Base-by-base conservation (phyloP, 441 rosid species). In the Geranium incanum region DNA sequence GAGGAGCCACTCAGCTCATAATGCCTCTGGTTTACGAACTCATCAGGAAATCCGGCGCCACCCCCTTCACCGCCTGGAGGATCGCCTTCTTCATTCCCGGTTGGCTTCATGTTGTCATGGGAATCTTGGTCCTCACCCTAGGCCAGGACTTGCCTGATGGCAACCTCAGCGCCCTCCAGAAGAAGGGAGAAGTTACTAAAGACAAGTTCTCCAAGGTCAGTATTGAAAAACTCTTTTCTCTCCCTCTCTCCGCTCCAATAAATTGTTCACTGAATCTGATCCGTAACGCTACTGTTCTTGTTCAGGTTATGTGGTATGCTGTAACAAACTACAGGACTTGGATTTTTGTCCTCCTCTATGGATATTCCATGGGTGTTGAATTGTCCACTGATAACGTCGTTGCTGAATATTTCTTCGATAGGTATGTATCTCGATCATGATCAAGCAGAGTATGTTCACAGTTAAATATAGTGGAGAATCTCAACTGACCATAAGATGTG, bases 61-160 rank as follows among this genome's bases (percentile, higher is more conserved):
- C 91, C 8, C 92, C 97, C 3, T 93, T 87, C 81, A 86, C 89
- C 0, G 95, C 97, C 3, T 93, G 98, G 95, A 86, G 98, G 79
- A 89, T 93, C 18, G 93, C 98, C 18, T 93, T 93, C 79, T 93
- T 87, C 73, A 55, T 93, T 66, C 98, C 93, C 0, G 98, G 98
- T 0, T 84, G 84, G 81, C 78, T 88, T 76, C 83, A 92, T 71
- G 70, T 88, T 3, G 81, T 92, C 70, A 84, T 82, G 89, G 95
- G 91, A 15, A 77, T 89, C 70, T 57, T 89, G 83, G 92, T 91
- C 68, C 66, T 88, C 60, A 87, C 85, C 13, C 75, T 92, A 2
- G 97, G 97, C 68, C 96, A 92, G 78, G 96, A 92, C 66, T 81
- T 91, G 84, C 97, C 97, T 37, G 95, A 89, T 78, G 95, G 97